Evolutionary conservation across 305 asterid genomes (phyloP).

Genomic region (Rubia tinctorum): DNA sequence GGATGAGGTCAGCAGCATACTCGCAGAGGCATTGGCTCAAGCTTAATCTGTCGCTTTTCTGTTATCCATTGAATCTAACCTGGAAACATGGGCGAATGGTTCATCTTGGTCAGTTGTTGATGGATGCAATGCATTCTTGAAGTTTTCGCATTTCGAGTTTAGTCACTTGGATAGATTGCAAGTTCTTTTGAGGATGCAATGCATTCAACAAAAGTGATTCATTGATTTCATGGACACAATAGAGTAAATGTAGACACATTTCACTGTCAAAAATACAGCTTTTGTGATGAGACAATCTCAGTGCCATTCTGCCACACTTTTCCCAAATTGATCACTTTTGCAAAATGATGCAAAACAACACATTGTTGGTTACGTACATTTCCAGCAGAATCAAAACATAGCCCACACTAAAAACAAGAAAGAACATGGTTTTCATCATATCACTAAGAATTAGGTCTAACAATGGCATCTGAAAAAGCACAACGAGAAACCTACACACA

Average conservation of each 20-base stretch:
- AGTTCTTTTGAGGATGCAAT: neutral
- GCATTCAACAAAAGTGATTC: neutral
- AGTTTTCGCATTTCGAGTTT: neutral
- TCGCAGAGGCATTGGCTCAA: slow-evolving; percentile 59
- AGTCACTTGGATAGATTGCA: no score
- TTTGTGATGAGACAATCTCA: no score
- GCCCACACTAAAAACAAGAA: neutral
- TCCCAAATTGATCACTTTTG: no score
- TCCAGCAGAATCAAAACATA: neutral
- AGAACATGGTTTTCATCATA: neutral
- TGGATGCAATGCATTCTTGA: neutral
- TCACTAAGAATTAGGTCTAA: neutral
- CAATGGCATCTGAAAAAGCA: neutral
- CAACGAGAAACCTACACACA: neutral
- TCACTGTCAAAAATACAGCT: neutral
- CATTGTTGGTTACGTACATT: neutral
- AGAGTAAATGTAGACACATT: neutral
- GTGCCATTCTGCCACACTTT: no score
- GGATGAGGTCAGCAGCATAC: slow-evolving; percentile 61
- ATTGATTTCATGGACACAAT: neutral
- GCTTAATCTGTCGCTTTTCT: slow-evolving; percentile 15
- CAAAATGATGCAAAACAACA: no score
- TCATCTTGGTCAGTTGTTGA: neutral
- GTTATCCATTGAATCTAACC: neutral
- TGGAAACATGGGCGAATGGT: neutral